phyloP scores from a whole-genome alignment of 2,329 filamentous ascomycete genomes.

The Dactylellina haptotyla region DNA sequence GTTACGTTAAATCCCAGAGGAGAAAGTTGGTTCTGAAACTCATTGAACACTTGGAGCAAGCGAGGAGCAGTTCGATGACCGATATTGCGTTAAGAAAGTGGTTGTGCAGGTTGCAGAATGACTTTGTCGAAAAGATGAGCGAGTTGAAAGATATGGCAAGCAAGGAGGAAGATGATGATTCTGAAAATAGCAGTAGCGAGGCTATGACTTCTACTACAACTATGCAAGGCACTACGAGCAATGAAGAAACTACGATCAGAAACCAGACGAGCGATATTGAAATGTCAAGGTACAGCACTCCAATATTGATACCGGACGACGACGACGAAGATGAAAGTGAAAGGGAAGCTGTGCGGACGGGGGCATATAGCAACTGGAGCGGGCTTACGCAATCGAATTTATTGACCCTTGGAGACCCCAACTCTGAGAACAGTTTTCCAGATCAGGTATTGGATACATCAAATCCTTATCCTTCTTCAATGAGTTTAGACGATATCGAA shows the following conservation, averaged over 20 bases:
- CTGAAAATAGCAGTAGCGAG: conserved; percentile 1
- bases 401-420: background rate
- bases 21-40: conserved; percentile 56
- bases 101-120: conserved; percentile 55
- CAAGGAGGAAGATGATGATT: conserved; percentile 21
- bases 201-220: conserved; percentile 20
- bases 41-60: conserved; percentile 57
- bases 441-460: background rate
- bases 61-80: conserved; percentile 56
- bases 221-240: background rate
- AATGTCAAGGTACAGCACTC: conserved; percentile 22
- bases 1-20: conserved; percentile 53
- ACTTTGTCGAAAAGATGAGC: conserved; percentile 57
- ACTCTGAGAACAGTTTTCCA: background rate
- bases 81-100: conserved; percentile 53
- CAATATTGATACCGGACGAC: conserved; percentile 16
- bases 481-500: conserved; percentile 30
- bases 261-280: conserved; percentile 6
- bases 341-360: background rate
- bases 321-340: background rate
- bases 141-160: conserved; percentile 36
- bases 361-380: conserved; percentile 15
- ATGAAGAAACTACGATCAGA: background rate
- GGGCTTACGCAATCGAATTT: conserved; percentile 11
- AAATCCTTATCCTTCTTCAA: background rate